Evolutionary conservation across 192 early-diverging fungal species (phyloP).

Genomic region (Backusella tarrabulga): DNA sequence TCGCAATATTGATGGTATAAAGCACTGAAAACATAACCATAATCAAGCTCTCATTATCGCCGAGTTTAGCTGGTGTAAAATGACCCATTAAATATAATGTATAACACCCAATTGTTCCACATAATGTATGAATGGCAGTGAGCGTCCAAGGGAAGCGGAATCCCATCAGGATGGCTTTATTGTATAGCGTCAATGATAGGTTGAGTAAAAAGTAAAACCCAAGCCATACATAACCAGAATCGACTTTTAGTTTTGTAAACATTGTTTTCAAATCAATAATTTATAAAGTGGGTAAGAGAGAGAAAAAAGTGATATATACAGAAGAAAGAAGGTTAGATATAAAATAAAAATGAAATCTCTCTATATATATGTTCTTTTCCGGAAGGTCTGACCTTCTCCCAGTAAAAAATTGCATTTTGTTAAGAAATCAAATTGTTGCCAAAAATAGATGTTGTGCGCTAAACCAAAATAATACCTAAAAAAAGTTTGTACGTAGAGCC

Average conservation of each 20-base stretch:
- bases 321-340: not conserved
- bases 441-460: not conserved
- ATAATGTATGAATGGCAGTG: slow-evolving; percentile 65
- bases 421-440: not conserved
- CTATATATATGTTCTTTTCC: not conserved
- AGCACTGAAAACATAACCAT: slow-evolving; percentile 65
- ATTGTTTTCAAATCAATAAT: not conserved
- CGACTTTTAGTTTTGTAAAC: slow-evolving; percentile 1
- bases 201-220: slow-evolving; percentile 58
- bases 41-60: slow-evolving; percentile 37
- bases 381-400: not conserved
- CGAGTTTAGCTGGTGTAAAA: slow-evolving; percentile 41
- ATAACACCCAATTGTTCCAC: slow-evolving; percentile 55
- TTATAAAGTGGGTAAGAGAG: slow-evolving; percentile 8
- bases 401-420: not conserved
- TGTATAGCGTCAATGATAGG: slow-evolving; percentile 65
- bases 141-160: slow-evolving; percentile 74
- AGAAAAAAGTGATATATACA: not conserved
- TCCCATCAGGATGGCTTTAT: slow-evolving; percentile 55
- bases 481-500: not conserved
- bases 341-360: not conserved
- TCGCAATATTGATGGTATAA: slow-evolving; percentile 75
- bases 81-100: slow-evolving; percentile 26
- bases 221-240: slow-evolving; percentile 40
- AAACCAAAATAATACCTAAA: not conserved